Evolutionary conservation across 495 filamentous ascomycete species (phyloP).

Genomic region (Aspergillus biplanus): DNA sequence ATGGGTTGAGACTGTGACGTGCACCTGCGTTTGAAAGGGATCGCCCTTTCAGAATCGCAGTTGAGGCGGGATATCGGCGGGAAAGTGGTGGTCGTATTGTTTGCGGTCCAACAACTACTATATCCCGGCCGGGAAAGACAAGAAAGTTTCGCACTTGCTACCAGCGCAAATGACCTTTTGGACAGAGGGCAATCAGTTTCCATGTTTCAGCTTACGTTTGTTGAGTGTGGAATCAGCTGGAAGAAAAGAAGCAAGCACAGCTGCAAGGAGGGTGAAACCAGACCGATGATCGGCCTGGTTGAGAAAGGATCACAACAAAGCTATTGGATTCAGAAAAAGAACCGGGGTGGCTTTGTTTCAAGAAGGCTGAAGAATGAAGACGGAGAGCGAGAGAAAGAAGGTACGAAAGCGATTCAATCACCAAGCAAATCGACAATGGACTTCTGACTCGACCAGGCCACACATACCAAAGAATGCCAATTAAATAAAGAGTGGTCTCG

Average conservation of each 20-base stretch:
- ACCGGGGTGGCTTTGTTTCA: constrained; percentile 11
- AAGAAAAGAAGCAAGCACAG: constrained; percentile 24
- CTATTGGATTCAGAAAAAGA: constrained; percentile 23
- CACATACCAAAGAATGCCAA: constrained; percentile 33
- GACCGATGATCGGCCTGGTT: constrained; percentile 23
- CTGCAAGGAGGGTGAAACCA: constrained; percentile 36
- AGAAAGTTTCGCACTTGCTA: constrained; percentile 41
- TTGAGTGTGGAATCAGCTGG: constrained; percentile 15
- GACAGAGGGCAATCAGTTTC: constrained; percentile 37
- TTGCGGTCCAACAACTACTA: constrained; percentile 21
- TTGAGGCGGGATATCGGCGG: constrained; percentile 24
- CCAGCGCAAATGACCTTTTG: constrained; percentile 52
- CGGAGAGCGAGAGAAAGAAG: constrained; percentile 7
- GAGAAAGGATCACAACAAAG: constrained; percentile 23
- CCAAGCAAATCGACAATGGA: constrained; percentile 13
- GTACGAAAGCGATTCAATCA: constrained; percentile 11
- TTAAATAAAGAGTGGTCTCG: constrained; percentile 24
- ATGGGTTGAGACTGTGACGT: constrained; percentile 28
- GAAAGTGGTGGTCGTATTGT: neutral
- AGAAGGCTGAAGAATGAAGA: neutral
- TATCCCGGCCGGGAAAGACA: constrained; percentile 30
- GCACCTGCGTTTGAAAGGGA: constrained; percentile 36
- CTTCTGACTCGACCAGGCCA: constrained; percentile 17
- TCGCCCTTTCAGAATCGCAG: constrained; percentile 31
- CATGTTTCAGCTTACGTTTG: constrained; percentile 27